Evolutionary conservation across 805 yeast genomes (phyloP), one percentile per base, ranked within the genome.

Genomic region (Groenewaldozyma tartarivorans): DNA sequence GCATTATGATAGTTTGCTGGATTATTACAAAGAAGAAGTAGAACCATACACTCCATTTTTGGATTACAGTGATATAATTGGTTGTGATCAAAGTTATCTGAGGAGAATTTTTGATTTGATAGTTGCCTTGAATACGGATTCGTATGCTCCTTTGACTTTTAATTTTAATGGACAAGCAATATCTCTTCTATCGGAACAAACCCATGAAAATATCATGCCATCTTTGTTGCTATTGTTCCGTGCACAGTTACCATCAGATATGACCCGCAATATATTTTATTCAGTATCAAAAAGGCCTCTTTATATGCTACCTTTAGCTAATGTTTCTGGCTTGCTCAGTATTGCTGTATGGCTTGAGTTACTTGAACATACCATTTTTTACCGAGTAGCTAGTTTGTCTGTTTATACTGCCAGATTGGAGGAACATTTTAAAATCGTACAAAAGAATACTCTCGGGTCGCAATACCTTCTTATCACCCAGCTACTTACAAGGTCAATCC

Each of bases 391-490:
- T 21, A 30, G 21, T 33, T 4, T 20, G 16, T 11, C 3, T 20
- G 32, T 20, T 13, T 20, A 33, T 34, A 18, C 6, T 16, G 35
- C 21, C 5, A 17, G 17, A 11, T 22, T 39, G 9, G 29, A 15
- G 7, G 21, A n/a, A 3, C 29, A 21, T 32, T 27, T 11, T 22
- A 20, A 20, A 11, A 17, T 18, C 15, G 35, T 13, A 6, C 32
- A 21, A n/a, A 5, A 30, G n/a, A 21, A 16, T 7, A 16, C 31
- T 5, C 38, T 42, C 35, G 36, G 21, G 15, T 31, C 34, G 13
- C 37, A 22, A 4, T 42, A 42, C 20, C 3, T 38, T 24, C 16
- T 11, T n/a, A 21, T 38, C n/a, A 20, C 41, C n/a, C 32, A 18
- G 20, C 11, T 42, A 17, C 34, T 38, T 17, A 15, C 3, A 11